A percentile compares a stretch with the other conserved stretches of the same genome.
These are phyloP conservation scores for Puccinia triticina DNA, from an alignment of 1,284 basidiomycete genomes.

Conservation along the genomic window DNA sequence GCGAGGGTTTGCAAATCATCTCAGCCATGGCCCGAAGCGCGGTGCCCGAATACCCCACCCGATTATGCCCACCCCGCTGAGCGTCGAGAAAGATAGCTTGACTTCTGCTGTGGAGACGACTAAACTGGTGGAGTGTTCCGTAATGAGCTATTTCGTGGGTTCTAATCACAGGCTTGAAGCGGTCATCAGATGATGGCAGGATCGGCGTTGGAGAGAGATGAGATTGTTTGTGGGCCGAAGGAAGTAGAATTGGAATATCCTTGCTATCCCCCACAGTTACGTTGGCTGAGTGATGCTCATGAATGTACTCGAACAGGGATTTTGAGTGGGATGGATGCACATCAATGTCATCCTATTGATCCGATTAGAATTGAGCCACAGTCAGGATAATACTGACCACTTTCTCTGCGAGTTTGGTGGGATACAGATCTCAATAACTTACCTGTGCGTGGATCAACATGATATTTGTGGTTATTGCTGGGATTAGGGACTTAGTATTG, in stretches of 20 bases:
- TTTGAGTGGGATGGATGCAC: slow-evolving; percentile 37
- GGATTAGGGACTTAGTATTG: slow-evolving; percentile 38
- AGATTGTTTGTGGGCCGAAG: slow-evolving; percentile 14
- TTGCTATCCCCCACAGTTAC: background rate
- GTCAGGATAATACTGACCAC: background rate
- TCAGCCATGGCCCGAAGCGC: slow-evolving; percentile 31
- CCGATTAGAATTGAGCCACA: background rate
- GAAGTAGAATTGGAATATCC: background rate
- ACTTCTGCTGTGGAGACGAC: background rate
- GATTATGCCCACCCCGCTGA: slow-evolving; percentile 32
- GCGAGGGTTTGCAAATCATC: slow-evolving; percentile 31
- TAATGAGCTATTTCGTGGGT: slow-evolving; percentile 24
- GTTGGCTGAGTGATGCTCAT: slow-evolving; percentile 19
- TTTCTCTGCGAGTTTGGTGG: background rate
- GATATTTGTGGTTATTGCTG: slow-evolving; percentile 20
- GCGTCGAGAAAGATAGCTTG: slow-evolving; percentile 33
- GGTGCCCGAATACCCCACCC: slow-evolving; percentile 27
- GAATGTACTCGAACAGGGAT: slow-evolving; percentile 21
- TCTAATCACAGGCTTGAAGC: background rate
- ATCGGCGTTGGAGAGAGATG: slow-evolving; percentile 14
- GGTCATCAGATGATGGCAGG: background rate
- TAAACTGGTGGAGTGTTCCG: slow-evolving; percentile 26
- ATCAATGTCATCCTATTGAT: slow-evolving; percentile 42
- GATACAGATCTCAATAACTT: background rate
- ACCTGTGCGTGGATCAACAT: slow-evolving; percentile 41